Conservation (phyloP, 768 basidiomycete species). For the Phaeotremella skinneri region DNA sequence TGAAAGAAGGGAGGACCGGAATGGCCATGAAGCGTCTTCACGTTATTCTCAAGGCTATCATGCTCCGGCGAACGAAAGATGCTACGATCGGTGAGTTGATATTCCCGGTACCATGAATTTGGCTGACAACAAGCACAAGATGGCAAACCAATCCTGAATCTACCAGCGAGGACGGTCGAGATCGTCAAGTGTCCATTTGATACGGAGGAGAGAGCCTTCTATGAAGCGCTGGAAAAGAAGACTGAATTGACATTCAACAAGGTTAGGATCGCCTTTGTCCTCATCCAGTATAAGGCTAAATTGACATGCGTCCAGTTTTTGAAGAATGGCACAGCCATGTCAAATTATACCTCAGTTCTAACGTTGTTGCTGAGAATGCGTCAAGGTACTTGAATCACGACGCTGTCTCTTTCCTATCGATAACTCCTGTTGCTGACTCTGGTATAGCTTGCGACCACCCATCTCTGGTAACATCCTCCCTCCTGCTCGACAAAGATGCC, state of each 20-base stretch:
- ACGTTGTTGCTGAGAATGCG: slow-evolving; percentile 66
- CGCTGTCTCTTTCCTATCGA: slow-evolving; percentile 20
- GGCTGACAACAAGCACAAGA: slow-evolving; percentile 55
- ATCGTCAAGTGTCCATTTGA: slow-evolving; percentile 77
- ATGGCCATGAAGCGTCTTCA: slow-evolving; percentile 80
- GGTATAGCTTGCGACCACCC: slow-evolving; percentile 75
- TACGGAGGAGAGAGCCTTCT: slow-evolving; percentile 72
- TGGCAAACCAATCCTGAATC: slow-evolving; percentile 75
- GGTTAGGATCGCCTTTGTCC: slow-evolving; percentile 20
- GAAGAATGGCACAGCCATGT: slow-evolving; percentile 45
- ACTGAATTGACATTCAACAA: slow-evolving; percentile 61
- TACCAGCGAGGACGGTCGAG: slow-evolving; percentile 71
- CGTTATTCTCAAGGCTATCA: slow-evolving; percentile 76
- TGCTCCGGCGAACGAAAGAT: slow-evolving; percentile 82
- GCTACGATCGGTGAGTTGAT: slow-evolving; percentile 42
- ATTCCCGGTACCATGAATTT: slow-evolving; percentile 52
- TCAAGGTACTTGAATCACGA: slow-evolving; percentile 63
- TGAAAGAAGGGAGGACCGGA: slow-evolving; percentile 64
- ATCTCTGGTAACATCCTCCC: neutral
- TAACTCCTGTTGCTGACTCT: neutral
- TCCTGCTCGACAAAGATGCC: slow-evolving; percentile 65
- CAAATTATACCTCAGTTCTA: slow-evolving; percentile 52
- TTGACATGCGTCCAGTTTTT: slow-evolving; percentile 40
- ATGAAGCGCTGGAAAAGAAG: slow-evolving; percentile 66
- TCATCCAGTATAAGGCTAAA: neutral